Evolutionary conservation across 169 alveolate species (phyloP), one percentile per base, ranked within the genome.

Genomic region (Eimeria maxima): DNA sequence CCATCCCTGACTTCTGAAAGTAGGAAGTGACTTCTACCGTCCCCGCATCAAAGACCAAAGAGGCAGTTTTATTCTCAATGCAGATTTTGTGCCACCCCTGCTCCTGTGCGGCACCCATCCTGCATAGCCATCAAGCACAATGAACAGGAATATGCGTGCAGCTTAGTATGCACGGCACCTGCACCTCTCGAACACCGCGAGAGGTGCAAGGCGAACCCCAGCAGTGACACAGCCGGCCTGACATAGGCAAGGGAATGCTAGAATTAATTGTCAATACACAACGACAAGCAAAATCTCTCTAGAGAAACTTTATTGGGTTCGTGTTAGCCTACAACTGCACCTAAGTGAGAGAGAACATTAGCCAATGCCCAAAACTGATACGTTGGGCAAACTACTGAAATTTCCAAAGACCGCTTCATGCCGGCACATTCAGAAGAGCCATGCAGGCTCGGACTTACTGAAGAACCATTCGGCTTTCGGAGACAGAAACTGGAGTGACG

Each of bases 401-500:
- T 38, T 73, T 29, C 29, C 50, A 33, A 38, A 73, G 6, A 27
- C 24, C 29, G 78, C 5, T 71, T 24, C 13, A 10, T 29, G 55
- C 83, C 83, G 4, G 38, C 53, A 10, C 83, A 38, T 73, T 73
- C 83, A 16, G 83, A 73, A 38, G 83, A 45, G 53, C 14, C 55
- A 38, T 18, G 55, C 83, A 73, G 16, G 83, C 65, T 47, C 18
- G 45, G 55, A 38, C 93, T 57, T 87, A 87, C 93, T 63, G 81
- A n/a, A 87, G 81, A 63, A 87, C 93, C 93, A 87, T 57, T 69
- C 93, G 93, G 93, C 80, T 87, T 63, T 57, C 93, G 53, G 93
- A 42, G 44, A 63, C 69, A 87, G 93, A 87, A 33, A 38, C 65
- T 20, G 93, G 22, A 33, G 83, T 63, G 38, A 87, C 55, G 81